Percentiles rank a stretch among this genome's conserved stretches.
phyloP scores from a whole-genome alignment of 179 eudicot species.

The Spergularia azorica region DNA sequence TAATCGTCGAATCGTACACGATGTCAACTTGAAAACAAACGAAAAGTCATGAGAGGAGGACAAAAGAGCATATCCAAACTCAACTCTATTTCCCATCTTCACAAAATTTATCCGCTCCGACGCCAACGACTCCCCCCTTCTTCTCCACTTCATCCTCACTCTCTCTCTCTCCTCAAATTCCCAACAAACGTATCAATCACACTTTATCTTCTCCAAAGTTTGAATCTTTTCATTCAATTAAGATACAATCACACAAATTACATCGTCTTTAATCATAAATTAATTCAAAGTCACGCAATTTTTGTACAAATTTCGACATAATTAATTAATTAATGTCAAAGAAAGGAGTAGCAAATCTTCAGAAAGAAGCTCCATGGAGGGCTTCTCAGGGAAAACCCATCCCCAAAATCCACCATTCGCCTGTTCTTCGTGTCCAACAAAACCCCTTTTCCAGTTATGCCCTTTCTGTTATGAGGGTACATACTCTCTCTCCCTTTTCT shows the following conservation, averaged over 20 bases:
- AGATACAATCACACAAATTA: background rate
- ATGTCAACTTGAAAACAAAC: too few species aligned
- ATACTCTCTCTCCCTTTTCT: background rate
- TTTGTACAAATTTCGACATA: too few species aligned
- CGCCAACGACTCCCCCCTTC: conserved; percentile 12
- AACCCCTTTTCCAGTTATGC: conserved; percentile 68
- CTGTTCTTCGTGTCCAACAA: conserved; percentile 63
- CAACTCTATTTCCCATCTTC: background rate
- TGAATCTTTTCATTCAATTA: background rate
- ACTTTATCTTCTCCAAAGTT: background rate
- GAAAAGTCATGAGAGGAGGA: too few species aligned
- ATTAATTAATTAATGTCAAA: conserved; percentile 44
- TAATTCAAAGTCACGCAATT: too few species aligned
- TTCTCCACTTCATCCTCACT: background rate
- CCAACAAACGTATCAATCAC: background rate
- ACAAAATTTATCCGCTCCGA: conserved; percentile 11
- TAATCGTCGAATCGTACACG: too few species aligned
- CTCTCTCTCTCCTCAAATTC: background rate
- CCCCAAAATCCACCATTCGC: conserved; percentile 85
- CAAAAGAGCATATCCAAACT: background rate
- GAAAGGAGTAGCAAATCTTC: conserved; percentile 52
- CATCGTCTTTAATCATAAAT: too few species aligned
- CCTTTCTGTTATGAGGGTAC: conserved; percentile 71
- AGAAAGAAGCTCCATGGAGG: conserved; percentile 88
- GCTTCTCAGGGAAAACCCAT: conserved; percentile 60